Percentiles rank a stretch among this genome's conserved stretches.
phyloP scores from a whole-genome alignment of 768 basidiomycete species.

The Russula sp. region DNA sequence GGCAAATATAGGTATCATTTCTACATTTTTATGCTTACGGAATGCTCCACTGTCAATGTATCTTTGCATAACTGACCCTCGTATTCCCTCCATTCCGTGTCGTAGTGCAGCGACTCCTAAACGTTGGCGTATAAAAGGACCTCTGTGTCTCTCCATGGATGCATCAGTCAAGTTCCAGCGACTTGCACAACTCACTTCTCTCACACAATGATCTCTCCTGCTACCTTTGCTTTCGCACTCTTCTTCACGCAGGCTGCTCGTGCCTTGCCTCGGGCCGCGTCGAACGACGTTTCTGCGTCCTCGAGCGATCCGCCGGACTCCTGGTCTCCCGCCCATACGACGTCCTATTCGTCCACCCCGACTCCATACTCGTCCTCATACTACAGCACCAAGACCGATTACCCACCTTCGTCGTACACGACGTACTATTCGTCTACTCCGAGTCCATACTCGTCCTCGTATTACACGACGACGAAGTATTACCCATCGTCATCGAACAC shows the following conservation, averaged over 20 bases:
- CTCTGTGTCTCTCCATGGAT: not conserved
- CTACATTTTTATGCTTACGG: not conserved
- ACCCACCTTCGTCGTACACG: not conserved
- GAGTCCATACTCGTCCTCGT: not conserved
- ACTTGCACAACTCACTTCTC: not conserved
- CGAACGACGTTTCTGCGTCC: not conserved
- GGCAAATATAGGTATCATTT: not conserved
- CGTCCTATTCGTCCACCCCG: no score
- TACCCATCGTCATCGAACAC: not conserved
- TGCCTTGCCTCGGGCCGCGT: not conserved
- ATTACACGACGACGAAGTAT: not conserved
- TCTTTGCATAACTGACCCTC: not conserved
- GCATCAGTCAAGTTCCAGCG: not conserved
- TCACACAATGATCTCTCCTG: not conserved
- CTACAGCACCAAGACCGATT: no score
- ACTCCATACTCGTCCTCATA: not conserved
- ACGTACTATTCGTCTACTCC: not conserved
- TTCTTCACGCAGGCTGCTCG: not conserved
- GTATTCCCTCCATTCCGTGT: not conserved
- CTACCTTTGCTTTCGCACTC: not conserved
- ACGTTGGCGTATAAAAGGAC: slow-evolving; percentile 4
- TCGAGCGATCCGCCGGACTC: not conserved
- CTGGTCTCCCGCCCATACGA: not conserved
- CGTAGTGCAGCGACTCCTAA: not conserved
- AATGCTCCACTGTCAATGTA: not conserved